A percentile compares a stretch with the other conserved stretches of the same genome.
phyloP scores from a whole-genome alignment of 257 asterid genomes.

The Perilla frutescens region DNA sequence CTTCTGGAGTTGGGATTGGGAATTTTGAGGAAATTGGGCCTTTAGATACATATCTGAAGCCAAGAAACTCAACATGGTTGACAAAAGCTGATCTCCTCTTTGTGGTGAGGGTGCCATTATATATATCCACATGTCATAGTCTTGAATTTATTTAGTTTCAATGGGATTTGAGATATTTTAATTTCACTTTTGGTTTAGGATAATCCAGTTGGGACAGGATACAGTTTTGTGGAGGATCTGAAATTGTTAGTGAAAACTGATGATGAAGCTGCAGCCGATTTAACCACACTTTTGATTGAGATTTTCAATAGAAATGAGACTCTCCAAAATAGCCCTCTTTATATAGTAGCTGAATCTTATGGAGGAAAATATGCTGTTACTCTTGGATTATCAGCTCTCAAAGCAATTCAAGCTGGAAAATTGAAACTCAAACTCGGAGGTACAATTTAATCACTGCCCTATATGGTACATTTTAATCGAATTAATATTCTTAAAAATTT shows the following conservation, averaged over 20 bases:
- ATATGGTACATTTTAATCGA: no score
- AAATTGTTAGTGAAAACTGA: slow-evolving; percentile 75
- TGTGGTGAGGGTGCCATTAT: slow-evolving; percentile 56
- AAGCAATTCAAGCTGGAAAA: slow-evolving; percentile 70
- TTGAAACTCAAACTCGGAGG: slow-evolving; percentile 88
- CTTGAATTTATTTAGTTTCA: not conserved
- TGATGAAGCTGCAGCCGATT: slow-evolving; percentile 81
- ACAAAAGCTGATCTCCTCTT: slow-evolving; percentile 87
- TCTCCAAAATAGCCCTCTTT: slow-evolving; percentile 77
- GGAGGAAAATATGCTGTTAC: slow-evolving; percentile 95
- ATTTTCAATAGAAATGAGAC: slow-evolving; percentile 63
- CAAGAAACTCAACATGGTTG: slow-evolving; percentile 93
- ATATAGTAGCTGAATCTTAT: slow-evolving; percentile 91
- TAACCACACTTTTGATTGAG: slow-evolving; percentile 68
- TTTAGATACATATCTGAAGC: slow-evolving; percentile 67
- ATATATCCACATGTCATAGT: not conserved
- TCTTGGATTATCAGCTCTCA: slow-evolving; percentile 78
- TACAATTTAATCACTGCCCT: not conserved
- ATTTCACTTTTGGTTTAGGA: slow-evolving; percentile 49
- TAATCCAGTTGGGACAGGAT: slow-evolving; percentile 97
- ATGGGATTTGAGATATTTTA: not conserved
- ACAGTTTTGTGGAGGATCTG: slow-evolving; percentile 86
- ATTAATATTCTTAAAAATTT: not conserved
- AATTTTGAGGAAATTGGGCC: slow-evolving; percentile 96
- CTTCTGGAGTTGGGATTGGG: slow-evolving; percentile 93